phyloP scores from a whole-genome alignment of 805 yeast species.

The Hanseniaspora vineae region DNA sequence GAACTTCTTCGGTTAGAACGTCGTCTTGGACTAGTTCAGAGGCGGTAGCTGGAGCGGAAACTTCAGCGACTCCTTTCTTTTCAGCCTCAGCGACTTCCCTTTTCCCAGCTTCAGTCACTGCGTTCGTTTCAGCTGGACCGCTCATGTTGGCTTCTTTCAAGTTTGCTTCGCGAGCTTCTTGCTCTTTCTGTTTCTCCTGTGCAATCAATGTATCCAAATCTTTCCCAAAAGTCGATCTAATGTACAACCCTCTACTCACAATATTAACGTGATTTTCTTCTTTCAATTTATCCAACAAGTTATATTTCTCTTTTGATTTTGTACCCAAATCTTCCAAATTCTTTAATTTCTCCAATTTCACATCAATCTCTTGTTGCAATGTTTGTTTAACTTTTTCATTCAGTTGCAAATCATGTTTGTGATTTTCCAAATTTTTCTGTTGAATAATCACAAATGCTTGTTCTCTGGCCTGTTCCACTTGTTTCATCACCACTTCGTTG shows the following conservation, averaged over 20 bases:
- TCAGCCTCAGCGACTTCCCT: too few species aligned
- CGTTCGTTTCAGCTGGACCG: too few species aligned
- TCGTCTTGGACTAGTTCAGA: too few species aligned
- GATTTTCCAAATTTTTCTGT: conserved; percentile 25
- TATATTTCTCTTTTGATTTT: conserved; percentile 19
- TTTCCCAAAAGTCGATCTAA: conserved; percentile 21
- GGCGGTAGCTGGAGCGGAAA: too few species aligned
- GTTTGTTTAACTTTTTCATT: conserved; percentile 26
- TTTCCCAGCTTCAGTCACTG: too few species aligned
- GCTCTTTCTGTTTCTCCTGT: conserved; percentile 6
- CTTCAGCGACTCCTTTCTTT: not conserved
- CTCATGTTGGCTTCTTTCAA: too few species aligned
- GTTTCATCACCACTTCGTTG: conserved; percentile 16
- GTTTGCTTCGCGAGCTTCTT: too few species aligned
- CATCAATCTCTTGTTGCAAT: conserved; percentile 22
- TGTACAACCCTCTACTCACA: conserved; percentile 2
- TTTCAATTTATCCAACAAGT: conserved; percentile 17
- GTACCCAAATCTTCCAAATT: conserved; percentile 30
- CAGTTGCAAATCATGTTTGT: conserved; percentile 26
- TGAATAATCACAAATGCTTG: conserved; percentile 22
- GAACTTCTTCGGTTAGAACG: too few species aligned
- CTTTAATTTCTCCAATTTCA: conserved; percentile 26
- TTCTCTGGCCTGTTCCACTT: conserved; percentile 25
- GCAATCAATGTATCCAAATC: conserved; percentile 19
- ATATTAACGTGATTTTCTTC: conserved; percentile 7